Conservation (phyloP, 352 stramenopile species). For the Phytophthora cajani region DNA sequence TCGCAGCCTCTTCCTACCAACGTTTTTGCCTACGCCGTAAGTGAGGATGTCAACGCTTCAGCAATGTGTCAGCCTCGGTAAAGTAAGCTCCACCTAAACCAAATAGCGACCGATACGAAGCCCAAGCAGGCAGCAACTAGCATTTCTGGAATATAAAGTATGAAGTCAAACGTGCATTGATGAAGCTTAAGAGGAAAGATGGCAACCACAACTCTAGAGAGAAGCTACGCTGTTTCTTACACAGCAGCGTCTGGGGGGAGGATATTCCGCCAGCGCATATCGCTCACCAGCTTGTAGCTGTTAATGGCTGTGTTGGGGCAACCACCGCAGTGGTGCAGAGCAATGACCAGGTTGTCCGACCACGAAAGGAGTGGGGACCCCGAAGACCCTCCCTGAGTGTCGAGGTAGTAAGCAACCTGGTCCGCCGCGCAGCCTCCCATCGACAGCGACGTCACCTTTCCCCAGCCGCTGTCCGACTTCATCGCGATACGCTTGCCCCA, state of each 20-base stretch:
- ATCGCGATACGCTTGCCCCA: slow-evolving; percentile 77
- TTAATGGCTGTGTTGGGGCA: slow-evolving; percentile 81
- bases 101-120: not conserved
- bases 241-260: slow-evolving; percentile 49
- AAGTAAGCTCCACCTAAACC: not conserved
- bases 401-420: slow-evolving; percentile 74
- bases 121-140: not conserved
- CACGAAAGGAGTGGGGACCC: slow-evolving; percentile 70
- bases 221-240: slow-evolving; percentile 1
- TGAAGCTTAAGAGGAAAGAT: not conserved
- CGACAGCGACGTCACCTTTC: slow-evolving; percentile 52
- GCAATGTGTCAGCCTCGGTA: slow-evolving; percentile 1
- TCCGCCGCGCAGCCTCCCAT: slow-evolving; percentile 47
- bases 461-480: slow-evolving; percentile 47
- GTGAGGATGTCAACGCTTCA: not conserved
- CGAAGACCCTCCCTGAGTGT: slow-evolving; percentile 76
- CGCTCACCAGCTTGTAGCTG: slow-evolving; percentile 56
- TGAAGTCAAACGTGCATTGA: not conserved
- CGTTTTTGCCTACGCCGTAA: not conserved
- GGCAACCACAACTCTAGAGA: not conserved
- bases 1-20: slow-evolving; percentile 13
- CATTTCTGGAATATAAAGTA: not conserved
- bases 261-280: slow-evolving; percentile 48
- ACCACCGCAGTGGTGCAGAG: slow-evolving; percentile 77
- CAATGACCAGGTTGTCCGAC: slow-evolving; percentile 69